A percentile compares a stretch with the other conserved stretches of the same genome.
phyloP scores from a whole-genome alignment of 805 yeast genomes.

The Yarrowia sp. region DNA sequence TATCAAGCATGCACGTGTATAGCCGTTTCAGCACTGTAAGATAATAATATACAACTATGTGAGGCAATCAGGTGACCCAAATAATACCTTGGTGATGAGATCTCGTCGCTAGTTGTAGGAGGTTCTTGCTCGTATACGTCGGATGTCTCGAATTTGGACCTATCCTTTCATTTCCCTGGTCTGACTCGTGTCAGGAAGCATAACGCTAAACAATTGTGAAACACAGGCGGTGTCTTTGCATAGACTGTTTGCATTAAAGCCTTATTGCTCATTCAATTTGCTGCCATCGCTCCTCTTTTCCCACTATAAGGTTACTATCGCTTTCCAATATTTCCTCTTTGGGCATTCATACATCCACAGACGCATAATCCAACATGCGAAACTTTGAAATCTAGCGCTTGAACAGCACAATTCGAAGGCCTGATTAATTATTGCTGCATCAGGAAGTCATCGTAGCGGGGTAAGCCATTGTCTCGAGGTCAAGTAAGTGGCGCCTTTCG shows the following conservation, averaged over 20 bases:
- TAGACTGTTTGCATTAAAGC: not conserved
- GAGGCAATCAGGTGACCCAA: no score
- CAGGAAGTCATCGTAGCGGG: not conserved
- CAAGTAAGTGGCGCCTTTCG: no score
- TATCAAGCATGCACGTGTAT: not conserved
- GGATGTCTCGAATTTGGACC: not conserved
- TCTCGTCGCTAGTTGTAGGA: not conserved
- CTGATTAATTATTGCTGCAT: not conserved
- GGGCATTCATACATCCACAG: slow-evolving; percentile 16
- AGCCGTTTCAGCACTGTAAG: not conserved
- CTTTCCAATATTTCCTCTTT: slow-evolving; percentile 1
- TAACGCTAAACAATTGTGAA: not conserved
- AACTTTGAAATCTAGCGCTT: not conserved
- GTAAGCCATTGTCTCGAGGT: not conserved
- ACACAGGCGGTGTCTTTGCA: not conserved
- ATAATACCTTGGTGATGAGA: no score
- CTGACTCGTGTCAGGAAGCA: not conserved
- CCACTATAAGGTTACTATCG: not conserved
- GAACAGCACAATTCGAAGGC: not conserved
- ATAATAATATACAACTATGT: not conserved
- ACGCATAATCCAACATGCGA: slow-evolving; percentile 1
- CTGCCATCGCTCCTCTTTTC: not conserved
- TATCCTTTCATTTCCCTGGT: not conserved
- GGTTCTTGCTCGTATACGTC: not conserved
- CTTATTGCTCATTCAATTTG: not conserved